A percentile compares a stretch with the other conserved stretches of the same genome.
Conservation (phyloP, 73 alveolate species). For the Loxodes magnus region DNA sequence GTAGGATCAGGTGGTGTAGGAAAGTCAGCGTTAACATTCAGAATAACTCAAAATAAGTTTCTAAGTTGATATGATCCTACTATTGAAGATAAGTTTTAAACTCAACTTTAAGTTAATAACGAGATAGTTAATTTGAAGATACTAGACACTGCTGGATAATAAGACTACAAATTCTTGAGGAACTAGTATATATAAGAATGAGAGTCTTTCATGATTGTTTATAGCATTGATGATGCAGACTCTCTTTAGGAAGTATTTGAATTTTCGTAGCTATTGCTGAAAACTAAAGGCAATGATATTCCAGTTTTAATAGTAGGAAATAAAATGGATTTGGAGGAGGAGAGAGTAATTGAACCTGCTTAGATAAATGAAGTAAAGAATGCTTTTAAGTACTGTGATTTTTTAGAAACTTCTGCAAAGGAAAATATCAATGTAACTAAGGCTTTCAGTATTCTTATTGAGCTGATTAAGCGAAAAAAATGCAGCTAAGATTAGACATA, state of each 20-base stretch:
- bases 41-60: slow-evolving; percentile 6
- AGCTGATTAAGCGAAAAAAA: too few relatives aligned
- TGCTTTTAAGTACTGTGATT: too few relatives aligned
- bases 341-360: too few relatives aligned
- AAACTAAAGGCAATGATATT: neutral
- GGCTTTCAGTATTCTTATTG: too few relatives aligned
- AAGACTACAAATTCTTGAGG: slow-evolving; percentile 1
- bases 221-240: neutral
- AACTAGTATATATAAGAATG: slow-evolving; percentile 5
- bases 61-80: slow-evolving; percentile 19
- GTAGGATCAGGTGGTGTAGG: slow-evolving; percentile 19
- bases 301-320: slow-evolving; percentile 11
- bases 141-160: slow-evolving; percentile 46
- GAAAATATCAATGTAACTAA: too few relatives aligned
- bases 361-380: too few relatives aligned
- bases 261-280: neutral
- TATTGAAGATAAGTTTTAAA: slow-evolving; percentile 35
- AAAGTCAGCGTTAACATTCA: neutral
- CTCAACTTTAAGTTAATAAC: slow-evolving; percentile 12
- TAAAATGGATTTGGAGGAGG: slow-evolving; percentile 5
- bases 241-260: neutral
- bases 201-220: slow-evolving; percentile 4
- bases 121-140: slow-evolving; percentile 20
- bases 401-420: too few relatives aligned
- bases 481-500: too few relatives aligned